Evolutionary conservation across 768 basidiomycete species (phyloP).

Genomic region (Pleurotus cornucopiae): DNA sequence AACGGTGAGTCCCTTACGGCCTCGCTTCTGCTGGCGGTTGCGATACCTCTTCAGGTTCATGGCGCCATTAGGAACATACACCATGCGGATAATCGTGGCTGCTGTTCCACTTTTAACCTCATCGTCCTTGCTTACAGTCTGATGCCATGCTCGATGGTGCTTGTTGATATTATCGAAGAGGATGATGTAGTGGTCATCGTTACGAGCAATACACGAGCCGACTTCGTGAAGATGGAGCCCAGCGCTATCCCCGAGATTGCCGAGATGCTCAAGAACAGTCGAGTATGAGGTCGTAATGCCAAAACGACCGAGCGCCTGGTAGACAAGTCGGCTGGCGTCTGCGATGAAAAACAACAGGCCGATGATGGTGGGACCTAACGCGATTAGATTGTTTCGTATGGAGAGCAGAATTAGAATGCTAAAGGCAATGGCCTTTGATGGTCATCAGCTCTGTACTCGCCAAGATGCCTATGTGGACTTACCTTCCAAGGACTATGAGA

Average conservation of each 20-base stretch:
- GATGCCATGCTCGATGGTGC: constrained; percentile 17
- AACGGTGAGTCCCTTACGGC: not conserved
- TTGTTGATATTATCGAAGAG: constrained; percentile 21
- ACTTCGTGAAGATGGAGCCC: constrained; percentile 3
- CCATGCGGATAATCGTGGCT: constrained; percentile 14
- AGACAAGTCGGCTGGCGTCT: constrained; percentile 13
- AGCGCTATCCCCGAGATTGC: constrained; percentile 9
- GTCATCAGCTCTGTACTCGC: not conserved
- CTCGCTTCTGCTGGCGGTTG: not conserved
- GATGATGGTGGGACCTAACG: constrained; percentile 15
- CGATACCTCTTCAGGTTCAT: constrained; percentile 3
- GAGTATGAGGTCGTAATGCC: constrained; percentile 17
- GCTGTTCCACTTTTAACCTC: constrained; percentile 17
- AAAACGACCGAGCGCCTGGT: constrained; percentile 13
- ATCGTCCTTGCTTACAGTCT: constrained; percentile 14
- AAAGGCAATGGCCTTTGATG: not conserved
- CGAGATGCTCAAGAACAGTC: constrained; percentile 13
- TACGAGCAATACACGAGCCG: not conserved
- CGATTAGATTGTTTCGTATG: constrained; percentile 14
- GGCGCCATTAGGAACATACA: constrained; percentile 12
- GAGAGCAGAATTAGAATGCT: constrained; percentile 9
- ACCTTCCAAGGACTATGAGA: constrained; percentile 1
- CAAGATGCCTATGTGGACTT: not conserved
- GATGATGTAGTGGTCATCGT: constrained; percentile 11
- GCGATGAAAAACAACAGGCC: constrained; percentile 16